These are phyloP conservation scores for Diplodia scrobiculata DNA, from an alignment of 2,329 filamentous ascomycete genomes.

Conservation along the genomic window DNA sequence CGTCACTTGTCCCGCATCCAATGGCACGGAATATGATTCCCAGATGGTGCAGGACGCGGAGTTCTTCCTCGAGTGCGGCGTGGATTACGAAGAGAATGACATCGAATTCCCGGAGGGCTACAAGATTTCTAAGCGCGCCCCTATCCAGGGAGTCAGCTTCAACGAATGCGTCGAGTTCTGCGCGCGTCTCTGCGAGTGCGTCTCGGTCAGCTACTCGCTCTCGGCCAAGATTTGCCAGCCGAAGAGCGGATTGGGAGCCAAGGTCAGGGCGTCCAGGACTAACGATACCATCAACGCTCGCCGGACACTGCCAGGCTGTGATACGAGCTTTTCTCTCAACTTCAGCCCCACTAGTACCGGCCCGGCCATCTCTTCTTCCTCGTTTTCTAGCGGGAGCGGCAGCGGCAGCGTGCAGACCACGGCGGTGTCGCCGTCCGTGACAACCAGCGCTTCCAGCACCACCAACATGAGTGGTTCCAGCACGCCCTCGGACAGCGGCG, in stretches of 20 bases:
- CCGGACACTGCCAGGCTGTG: not conserved
- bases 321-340: not conserved
- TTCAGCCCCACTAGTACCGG: too few species aligned
- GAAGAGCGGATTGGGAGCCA: not conserved
- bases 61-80: conserved; percentile 11
- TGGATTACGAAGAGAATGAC: conserved; percentile 2
- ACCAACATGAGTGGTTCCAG: not conserved
- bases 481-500: not conserved
- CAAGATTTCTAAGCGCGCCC: not conserved
- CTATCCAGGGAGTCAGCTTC: not conserved
- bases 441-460: not conserved
- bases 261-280: not conserved
- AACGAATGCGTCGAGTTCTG: conserved; percentile 16
- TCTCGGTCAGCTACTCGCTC: not conserved
- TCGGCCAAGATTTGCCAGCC: not conserved
- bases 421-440: not conserved
- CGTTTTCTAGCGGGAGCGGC: not conserved
- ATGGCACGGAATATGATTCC: not conserved
- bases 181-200: conserved; percentile 9
- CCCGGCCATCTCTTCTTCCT: not conserved
- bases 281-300: conserved; percentile 9
- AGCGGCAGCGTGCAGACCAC: not conserved
- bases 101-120: not conserved
- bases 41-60: not conserved
- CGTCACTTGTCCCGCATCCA: conserved; percentile 2